Percentiles rank a stretch among this genome's conserved stretches.
These are phyloP conservation scores for Auriscalpium vulgare DNA, from an alignment of 768 basidiomycete species.

Conservation along the genomic window DNA sequence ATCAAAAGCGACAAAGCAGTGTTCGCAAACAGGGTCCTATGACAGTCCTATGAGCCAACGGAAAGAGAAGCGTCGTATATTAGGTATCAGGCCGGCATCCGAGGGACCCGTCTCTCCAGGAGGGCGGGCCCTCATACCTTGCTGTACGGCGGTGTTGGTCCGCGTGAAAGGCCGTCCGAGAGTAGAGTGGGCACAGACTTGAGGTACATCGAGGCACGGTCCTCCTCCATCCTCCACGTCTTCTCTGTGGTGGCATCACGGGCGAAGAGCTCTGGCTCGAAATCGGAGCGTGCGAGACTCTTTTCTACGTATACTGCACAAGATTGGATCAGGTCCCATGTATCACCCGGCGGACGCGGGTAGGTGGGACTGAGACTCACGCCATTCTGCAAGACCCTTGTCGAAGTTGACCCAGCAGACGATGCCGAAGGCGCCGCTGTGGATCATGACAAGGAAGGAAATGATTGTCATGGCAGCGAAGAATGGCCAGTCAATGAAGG, in stretches of 20 bases:
- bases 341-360: no score
- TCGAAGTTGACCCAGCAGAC: constrained; percentile 46
- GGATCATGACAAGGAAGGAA: constrained; percentile 30
- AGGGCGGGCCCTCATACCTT: neutral
- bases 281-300: neutral
- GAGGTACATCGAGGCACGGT: constrained; percentile 10
- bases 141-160: neutral
- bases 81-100: no score
- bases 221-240: constrained; percentile 5
- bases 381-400: constrained; percentile 46
- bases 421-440: constrained; percentile 37
- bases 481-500: constrained; percentile 38
- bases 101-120: neutral
- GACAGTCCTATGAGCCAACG: no score
- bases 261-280: constrained; percentile 9
- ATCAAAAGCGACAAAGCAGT: no score
- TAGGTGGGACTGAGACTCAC: constrained; percentile 27
- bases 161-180: neutral
- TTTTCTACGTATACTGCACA: constrained; percentile 7
- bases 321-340: neutral
- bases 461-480: constrained; percentile 36
- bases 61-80: no score
- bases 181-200: neutral
- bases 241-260: constrained; percentile 1
- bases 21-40: no score